Evolutionary conservation across 495 filamentous ascomycete genomes (phyloP).

Genomic region (Penicillium riverlandense): DNA sequence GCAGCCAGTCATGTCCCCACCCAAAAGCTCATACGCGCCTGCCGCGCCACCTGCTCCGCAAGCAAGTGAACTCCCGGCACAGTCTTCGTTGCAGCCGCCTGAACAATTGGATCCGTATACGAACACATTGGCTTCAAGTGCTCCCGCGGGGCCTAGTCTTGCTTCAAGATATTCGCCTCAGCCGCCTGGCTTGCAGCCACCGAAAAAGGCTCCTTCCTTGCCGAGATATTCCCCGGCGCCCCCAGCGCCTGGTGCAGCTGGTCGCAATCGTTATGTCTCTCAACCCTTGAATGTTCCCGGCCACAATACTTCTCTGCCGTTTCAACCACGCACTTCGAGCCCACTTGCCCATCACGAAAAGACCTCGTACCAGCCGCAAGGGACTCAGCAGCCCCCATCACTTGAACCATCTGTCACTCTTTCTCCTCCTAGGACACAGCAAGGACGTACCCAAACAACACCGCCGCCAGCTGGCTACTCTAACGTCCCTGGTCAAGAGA

Average conservation of each 20-base stretch:
- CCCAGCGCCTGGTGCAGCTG: slow-evolving; percentile 36
- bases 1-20: slow-evolving; percentile 2
- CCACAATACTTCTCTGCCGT: slow-evolving; percentile 50
- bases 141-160: slow-evolving; percentile 30
- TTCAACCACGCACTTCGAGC: slow-evolving; percentile 80
- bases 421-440: slow-evolving; percentile 16
- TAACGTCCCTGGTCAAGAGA: neutral
- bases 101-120: slow-evolving; percentile 61
- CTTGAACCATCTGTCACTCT: slow-evolving; percentile 19
- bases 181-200: slow-evolving; percentile 23
- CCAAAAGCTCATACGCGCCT: slow-evolving; percentile 6
- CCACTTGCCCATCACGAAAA: slow-evolving; percentile 63
- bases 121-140: slow-evolving; percentile 25
- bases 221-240: slow-evolving; percentile 34
- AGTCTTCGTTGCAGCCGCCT: slow-evolving; percentile 41
- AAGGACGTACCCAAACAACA: slow-evolving; percentile 8
- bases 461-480: neutral
- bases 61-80: slow-evolving; percentile 4
- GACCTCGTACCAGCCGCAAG: slow-evolving; percentile 28
- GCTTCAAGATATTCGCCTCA: slow-evolving; percentile 34
- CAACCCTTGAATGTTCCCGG: slow-evolving; percentile 39
- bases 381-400: slow-evolving; percentile 17
- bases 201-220: slow-evolving; percentile 25
- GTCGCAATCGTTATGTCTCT: slow-evolving; percentile 42
- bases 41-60: slow-evolving; percentile 17